Conservation (phyloP, 2,329 filamentous ascomycete genomes). For the Diaporthe citriasiana region DNA sequence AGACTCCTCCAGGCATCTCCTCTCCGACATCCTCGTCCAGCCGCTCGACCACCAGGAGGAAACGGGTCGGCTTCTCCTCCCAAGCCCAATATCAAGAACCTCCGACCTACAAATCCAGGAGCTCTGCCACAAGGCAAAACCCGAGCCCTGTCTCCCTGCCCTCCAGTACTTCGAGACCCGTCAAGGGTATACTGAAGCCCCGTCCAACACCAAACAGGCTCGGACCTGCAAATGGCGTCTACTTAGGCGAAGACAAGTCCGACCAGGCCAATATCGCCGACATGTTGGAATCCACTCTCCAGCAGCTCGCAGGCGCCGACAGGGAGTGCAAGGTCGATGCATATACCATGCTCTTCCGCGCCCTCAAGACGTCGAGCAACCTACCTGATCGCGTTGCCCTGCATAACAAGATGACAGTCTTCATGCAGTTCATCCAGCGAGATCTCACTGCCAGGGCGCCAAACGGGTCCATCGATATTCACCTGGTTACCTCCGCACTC, state of each 20-base stretch:
- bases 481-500: slow-evolving; percentile 82
- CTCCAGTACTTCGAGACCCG: slow-evolving; percentile 58
- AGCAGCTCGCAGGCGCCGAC: slow-evolving; percentile 83
- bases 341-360: slow-evolving; percentile 83
- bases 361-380: slow-evolving; percentile 85
- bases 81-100: slow-evolving; percentile 70
- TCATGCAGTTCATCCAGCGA: slow-evolving; percentile 86
- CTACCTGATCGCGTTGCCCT: slow-evolving; percentile 82
- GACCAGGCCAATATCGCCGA: slow-evolving; percentile 72
- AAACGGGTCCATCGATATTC: slow-evolving; percentile 72
- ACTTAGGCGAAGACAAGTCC: slow-evolving; percentile 55
- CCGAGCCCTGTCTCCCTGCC: slow-evolving; percentile 57
- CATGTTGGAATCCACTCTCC: slow-evolving; percentile 88
- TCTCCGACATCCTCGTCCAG: slow-evolving; percentile 58
- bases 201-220: slow-evolving; percentile 64
- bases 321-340: slow-evolving; percentile 84
- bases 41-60: slow-evolving; percentile 61
- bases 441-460: slow-evolving; percentile 78
- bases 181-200: slow-evolving; percentile 84
- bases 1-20: slow-evolving; percentile 67
- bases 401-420: slow-evolving; percentile 79
- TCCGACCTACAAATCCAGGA: slow-evolving; percentile 59
- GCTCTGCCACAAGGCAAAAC: slow-evolving; percentile 54
- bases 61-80: slow-evolving; percentile 71
- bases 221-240: slow-evolving; percentile 58